Evolutionary conservation across 495 filamentous ascomycete genomes (phyloP), one percentile per base, ranked within the genome.

Genomic region (Penicillium desertorum): DNA sequence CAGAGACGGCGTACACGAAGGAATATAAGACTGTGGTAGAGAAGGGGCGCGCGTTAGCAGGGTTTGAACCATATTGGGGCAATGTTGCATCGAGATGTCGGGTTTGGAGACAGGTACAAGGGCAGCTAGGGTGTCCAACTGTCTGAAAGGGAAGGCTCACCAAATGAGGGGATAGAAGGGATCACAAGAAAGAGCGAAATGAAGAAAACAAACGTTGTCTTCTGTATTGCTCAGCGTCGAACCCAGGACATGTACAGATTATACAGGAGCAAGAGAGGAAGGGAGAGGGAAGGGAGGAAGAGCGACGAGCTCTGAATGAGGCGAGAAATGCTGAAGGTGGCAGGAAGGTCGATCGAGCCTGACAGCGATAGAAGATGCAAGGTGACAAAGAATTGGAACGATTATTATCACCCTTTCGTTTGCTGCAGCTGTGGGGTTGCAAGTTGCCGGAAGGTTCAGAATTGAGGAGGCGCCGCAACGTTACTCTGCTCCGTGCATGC

Each of bases 401-500:
- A 64, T 57, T 54, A 62, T 62, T 63, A 61, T 62, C 54, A 65
- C 62, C 65, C 71, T 63, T 70, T 72, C 65, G 68, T 76, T 73
- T 74, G 45, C 27, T 60, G 55, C 65, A 62, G 60, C 39, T 48
- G 54, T 43, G 53, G 61, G 64, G 53, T 62, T 62, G 68, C 54
- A 62, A 58, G 65, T 39, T 57, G 51, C 45, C 62, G 69, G 64
- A 62, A 65, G 44, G 53, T 71, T 66, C 64, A 58, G 63, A 65
- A 71, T 68, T 66, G 63, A 51, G 58, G 59, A 61, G 61, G 58
- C 66, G 67, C 65, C 63, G 69, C 67, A 67, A 72, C 54, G 64
- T 73, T 74, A 73, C 74, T 76, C 70, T 68, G 65, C 76, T 75
- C 74, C 72, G 75, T 76, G 74, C 76, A 76, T 77, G 72, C 74